Percentiles rank a stretch among this genome's conserved stretches.
These are phyloP conservation scores for Cryptococcus floricola DNA, from an alignment of 1,284 basidiomycete species.

Conservation along the genomic window DNA sequence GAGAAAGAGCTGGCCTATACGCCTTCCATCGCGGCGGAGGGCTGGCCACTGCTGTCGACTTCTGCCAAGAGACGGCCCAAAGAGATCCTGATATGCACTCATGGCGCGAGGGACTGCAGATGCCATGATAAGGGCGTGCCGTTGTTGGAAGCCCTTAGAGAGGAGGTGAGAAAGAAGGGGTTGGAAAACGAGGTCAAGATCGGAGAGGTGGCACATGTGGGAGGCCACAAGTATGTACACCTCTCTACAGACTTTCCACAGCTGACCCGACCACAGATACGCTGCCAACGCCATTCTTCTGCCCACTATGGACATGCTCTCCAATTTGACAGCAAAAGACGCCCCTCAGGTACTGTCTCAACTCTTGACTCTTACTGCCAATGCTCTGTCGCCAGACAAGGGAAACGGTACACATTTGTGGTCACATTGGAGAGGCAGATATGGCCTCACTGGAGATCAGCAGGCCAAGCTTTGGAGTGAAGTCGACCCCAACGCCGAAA, in stretches of 20 bases:
- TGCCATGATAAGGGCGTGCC: constrained; percentile 64
- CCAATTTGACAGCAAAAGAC: constrained; percentile 58
- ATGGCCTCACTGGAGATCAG: constrained; percentile 63
- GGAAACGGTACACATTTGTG: constrained; percentile 20
- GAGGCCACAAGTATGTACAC: constrained; percentile 68
- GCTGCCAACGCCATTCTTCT: constrained; percentile 73
- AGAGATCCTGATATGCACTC: constrained; percentile 67
- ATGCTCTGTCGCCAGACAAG: not conserved
- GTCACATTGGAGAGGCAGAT: constrained; percentile 65
- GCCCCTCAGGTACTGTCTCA: constrained; percentile 58
- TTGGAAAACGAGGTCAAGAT: constrained; percentile 48
- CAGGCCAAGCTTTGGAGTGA: constrained; percentile 51
- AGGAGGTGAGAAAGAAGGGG: constrained; percentile 40
- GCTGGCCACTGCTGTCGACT: not conserved
- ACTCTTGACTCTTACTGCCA: constrained; percentile 32
- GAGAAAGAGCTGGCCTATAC: constrained; percentile 13
- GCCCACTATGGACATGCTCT: constrained; percentile 74
- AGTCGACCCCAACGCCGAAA: constrained; percentile 8
- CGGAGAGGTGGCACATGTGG: constrained; percentile 71
- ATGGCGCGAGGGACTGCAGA: constrained; percentile 65
- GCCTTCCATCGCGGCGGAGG: constrained; percentile 1
- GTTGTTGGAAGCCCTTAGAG: constrained; percentile 41
- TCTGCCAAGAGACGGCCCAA: not conserved
- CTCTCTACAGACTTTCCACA: constrained; percentile 14
- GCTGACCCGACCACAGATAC: constrained; percentile 52